Percentiles rank a stretch among this genome's conserved stretches.
phyloP scores from a whole-genome alignment of 208 protist genomes.

The Leishmania aethiopica region DNA sequence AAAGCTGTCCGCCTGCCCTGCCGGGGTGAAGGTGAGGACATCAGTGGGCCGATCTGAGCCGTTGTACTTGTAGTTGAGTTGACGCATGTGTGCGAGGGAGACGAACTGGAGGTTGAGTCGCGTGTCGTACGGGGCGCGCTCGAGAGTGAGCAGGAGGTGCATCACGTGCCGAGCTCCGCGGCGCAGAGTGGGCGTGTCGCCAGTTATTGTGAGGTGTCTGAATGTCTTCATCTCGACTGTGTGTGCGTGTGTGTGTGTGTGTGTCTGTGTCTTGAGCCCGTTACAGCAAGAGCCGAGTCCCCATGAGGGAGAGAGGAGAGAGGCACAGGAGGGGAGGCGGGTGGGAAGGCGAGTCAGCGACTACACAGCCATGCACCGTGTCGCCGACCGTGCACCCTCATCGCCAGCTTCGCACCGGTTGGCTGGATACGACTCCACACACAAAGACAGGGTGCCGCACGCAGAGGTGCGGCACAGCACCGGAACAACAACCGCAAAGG shows the following conservation, averaged over 20 bases:
- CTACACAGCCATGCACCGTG: not conserved
- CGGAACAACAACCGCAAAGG: not conserved
- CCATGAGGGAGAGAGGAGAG: not conserved
- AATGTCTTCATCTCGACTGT: constrained; percentile 21
- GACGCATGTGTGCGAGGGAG: constrained; percentile 45
- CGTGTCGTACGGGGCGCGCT: constrained; percentile 46
- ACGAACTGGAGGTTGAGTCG: constrained; percentile 61
- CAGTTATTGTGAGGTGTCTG: constrained; percentile 36
- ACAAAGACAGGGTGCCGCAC: not conserved
- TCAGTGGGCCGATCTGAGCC: constrained; percentile 65
- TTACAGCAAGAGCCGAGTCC: not conserved
- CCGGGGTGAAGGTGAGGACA: constrained; percentile 75
- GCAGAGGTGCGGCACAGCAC: not conserved
- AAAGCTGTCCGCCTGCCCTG: constrained; percentile 6
- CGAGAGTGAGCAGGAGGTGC: constrained; percentile 42
- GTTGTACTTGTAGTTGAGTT: constrained; percentile 47
- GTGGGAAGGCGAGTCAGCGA: not conserved
- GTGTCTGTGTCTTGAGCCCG: not conserved
- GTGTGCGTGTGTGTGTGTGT: not conserved
- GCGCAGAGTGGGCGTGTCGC: constrained; percentile 45
- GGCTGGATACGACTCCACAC: not conserved
- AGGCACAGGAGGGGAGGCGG: not conserved
- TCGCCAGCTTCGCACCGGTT: not conserved
- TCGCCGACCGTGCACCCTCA: not conserved
- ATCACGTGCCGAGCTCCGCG: constrained; percentile 30